A percentile compares a stretch with the other conserved stretches of the same genome.
phyloP scores from a whole-genome alignment of 2,329 filamentous ascomycete species.

The Bertia moriformis region DNA sequence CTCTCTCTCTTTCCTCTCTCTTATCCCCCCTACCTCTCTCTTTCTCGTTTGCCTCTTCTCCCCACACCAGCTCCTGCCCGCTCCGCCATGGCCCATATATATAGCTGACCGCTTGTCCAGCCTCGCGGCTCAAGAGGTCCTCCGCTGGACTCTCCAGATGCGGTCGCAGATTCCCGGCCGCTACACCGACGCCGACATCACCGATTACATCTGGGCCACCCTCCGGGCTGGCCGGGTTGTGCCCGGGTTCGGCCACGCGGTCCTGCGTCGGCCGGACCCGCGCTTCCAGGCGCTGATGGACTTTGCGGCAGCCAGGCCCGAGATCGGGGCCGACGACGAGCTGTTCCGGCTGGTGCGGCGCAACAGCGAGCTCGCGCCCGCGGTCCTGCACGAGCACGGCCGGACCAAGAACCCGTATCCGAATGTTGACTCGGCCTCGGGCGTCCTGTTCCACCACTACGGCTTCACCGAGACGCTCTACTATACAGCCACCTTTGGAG shows the following conservation, averaged over 20 bases:
- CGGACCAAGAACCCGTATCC: constrained; percentile 98
- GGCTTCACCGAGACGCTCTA: constrained; percentile 95
- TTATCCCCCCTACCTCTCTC: no score
- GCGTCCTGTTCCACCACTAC: constrained; percentile 94
- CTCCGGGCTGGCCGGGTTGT: constrained; percentile 89
- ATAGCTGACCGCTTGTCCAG: no score
- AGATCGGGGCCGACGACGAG: constrained; percentile 73
- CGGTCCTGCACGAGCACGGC: constrained; percentile 83
- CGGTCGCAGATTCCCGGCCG: constrained; percentile 67
- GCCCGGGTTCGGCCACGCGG: constrained; percentile 87
- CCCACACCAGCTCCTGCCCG: no score
- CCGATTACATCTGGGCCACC: constrained; percentile 80
- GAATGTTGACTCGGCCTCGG: constrained; percentile 86
- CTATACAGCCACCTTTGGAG: constrained; percentile 65
- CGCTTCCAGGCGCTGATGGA: constrained; percentile 95
- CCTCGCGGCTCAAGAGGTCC: constrained; percentile 88
- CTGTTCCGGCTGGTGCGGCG: constrained; percentile 89
- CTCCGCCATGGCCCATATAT: no score
- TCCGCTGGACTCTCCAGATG: constrained; percentile 96
- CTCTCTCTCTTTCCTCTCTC: no score
- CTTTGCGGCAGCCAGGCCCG: constrained; percentile 71
- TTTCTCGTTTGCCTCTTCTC: no score
- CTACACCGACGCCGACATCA: constrained; percentile 70
- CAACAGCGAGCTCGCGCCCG: constrained; percentile 81
- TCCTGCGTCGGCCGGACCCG: constrained; percentile 90